Evolutionary conservation across 2,329 filamentous ascomycete species (phyloP).

Genomic region (Blastomyces gilchristii): DNA sequence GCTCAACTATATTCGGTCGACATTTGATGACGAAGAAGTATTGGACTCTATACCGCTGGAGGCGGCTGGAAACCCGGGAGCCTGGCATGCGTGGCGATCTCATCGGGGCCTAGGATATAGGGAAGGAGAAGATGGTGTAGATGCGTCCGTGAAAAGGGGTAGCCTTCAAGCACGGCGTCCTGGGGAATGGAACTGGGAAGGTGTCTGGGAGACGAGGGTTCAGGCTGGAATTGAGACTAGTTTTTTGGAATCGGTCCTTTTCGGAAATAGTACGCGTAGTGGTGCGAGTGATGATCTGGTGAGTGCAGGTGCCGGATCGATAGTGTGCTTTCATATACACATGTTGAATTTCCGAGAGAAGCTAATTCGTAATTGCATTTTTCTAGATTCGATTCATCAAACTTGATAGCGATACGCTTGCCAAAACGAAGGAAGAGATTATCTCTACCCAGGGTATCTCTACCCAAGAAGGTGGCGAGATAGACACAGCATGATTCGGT

Average conservation of each 20-base stretch:
- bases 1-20: slow-evolving; percentile 67
- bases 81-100: slow-evolving; percentile 86
- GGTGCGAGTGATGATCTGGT: slow-evolving; percentile 60
- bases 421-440: slow-evolving; percentile 30
- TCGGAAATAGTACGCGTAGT: slow-evolving; percentile 49
- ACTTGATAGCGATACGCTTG: slow-evolving; percentile 26
- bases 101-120: slow-evolving; percentile 42
- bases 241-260: slow-evolving; percentile 68
- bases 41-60: slow-evolving; percentile 70
- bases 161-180: slow-evolving; percentile 48
- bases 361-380: slow-evolving; percentile 5
- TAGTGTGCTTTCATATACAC: not conserved
- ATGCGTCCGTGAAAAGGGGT: slow-evolving; percentile 31
- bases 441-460: slow-evolving; percentile 25
- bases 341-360: not conserved
- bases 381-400: slow-evolving; percentile 33
- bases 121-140: slow-evolving; percentile 16
- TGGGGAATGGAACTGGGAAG: slow-evolving; percentile 94
- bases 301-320: slow-evolving; percentile 26
- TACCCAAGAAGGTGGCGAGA: slow-evolving; percentile 11
- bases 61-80: slow-evolving; percentile 78
- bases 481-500: not conserved
- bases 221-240: slow-evolving; percentile 67
- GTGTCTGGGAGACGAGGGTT: slow-evolving; percentile 88
- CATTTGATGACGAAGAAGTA: slow-evolving; percentile 67